These are phyloP conservation scores for Salvia hispanica DNA, from an alignment of 257 asterid genomes.

Conservation along the genomic window DNA sequence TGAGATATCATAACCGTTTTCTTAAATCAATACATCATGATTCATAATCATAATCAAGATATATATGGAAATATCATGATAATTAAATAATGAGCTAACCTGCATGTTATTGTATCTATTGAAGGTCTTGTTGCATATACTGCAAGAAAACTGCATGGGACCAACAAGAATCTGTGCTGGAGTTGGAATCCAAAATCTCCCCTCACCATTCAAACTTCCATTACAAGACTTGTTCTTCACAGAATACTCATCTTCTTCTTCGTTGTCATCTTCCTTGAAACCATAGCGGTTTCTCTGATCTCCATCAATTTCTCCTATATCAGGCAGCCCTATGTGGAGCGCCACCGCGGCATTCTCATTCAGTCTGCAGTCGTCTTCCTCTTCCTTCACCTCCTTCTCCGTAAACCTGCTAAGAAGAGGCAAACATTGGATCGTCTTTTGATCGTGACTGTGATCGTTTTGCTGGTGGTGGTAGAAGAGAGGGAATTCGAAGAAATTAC, in stretches of 20 bases:
- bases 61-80: too few species aligned
- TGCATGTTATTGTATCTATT: slow-evolving; percentile 97
- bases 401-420: slow-evolving; percentile 72
- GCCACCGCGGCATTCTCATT: slow-evolving; percentile 55
- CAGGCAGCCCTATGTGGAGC: slow-evolving; percentile 81
- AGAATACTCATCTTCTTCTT: slow-evolving; percentile 19
- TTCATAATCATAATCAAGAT: too few species aligned
- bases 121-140: slow-evolving; percentile 84
- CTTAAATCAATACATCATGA: too few species aligned
- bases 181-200: slow-evolving; percentile 91
- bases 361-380: slow-evolving; percentile 31
- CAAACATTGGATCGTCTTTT: slow-evolving; percentile 57
- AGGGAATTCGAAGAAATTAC: slow-evolving; percentile 51
- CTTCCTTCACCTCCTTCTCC: slow-evolving; percentile 33
- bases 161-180: slow-evolving; percentile 93
- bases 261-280: slow-evolving; percentile 28
- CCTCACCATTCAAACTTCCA: slow-evolving; percentile 37
- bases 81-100: slow-evolving; percentile 39
- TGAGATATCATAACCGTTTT: too few species aligned
- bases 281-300: slow-evolving; percentile 23
- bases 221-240: slow-evolving; percentile 9
- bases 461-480: slow-evolving; percentile 32
- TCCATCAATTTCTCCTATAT: slow-evolving; percentile 23
- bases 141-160: slow-evolving; percentile 89
- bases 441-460: slow-evolving; percentile 6